Evolutionary conservation across 1,284 basidiomycete species (phyloP).

Genomic region (Moesziomyces sp.): DNA sequence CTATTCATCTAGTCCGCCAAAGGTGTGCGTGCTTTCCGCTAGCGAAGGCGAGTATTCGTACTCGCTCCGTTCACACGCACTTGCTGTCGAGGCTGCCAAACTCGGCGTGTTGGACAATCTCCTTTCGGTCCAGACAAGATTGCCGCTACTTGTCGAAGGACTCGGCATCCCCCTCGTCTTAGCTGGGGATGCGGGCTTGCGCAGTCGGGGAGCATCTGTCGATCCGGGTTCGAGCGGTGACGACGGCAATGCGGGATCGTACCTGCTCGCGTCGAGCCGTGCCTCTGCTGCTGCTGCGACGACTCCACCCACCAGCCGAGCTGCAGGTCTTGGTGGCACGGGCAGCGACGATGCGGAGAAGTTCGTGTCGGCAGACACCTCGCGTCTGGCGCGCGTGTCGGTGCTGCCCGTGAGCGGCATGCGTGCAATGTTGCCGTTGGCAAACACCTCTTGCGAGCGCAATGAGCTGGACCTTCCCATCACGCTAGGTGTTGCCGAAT

Average conservation of each 20-base stretch:
- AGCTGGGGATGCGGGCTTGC: no score
- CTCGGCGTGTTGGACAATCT: constrained; percentile 12
- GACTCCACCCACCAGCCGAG: not conserved
- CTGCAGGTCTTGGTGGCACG: constrained; percentile 17
- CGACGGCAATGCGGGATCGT: no score
- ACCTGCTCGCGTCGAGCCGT: no score
- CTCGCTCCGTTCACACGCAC: constrained; percentile 2
- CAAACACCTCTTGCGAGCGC: constrained; percentile 10
- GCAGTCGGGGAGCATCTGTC: no score
- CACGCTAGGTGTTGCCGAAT: no score
- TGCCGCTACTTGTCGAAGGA: no score
- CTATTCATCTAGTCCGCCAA: constrained; percentile 27
- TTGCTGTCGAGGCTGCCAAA: not conserved
- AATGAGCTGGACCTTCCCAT: no score
- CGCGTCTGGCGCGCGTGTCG: not conserved
- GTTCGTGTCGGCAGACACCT: constrained; percentile 4
- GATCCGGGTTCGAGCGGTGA: no score
- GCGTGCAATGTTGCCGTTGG: constrained; percentile 39
- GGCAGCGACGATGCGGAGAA: constrained; percentile 8
- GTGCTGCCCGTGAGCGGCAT: constrained; percentile 14
- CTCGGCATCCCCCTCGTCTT: no score
- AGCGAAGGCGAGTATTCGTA: constrained; percentile 17
- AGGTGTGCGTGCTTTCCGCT: constrained; percentile 24
- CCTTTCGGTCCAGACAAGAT: not conserved
- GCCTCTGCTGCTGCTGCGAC: no score